A percentile compares a stretch with the other conserved stretches of the same genome.
Evolutionary conservation across 768 basidiomycete genomes (phyloP).

Genomic region (Baorangia bicolor): DNA sequence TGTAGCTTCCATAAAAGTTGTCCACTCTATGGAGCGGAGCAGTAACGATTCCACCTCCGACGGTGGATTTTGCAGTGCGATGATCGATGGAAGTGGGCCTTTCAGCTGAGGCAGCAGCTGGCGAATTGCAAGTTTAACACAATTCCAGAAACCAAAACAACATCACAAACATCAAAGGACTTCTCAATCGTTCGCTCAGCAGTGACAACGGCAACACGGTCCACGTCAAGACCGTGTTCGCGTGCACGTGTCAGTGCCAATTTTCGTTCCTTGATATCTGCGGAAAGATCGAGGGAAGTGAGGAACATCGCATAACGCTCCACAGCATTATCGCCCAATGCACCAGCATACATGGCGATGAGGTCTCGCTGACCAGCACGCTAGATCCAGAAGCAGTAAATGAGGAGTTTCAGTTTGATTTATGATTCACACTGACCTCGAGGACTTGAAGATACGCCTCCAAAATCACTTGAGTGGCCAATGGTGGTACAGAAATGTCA

Average conservation of each 20-base stretch:
- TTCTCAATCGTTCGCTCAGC: constrained; percentile 77
- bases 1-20: constrained; percentile 73
- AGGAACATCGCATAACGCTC: constrained; percentile 92
- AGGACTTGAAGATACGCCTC: constrained; percentile 88
- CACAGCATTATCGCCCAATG: constrained; percentile 86
- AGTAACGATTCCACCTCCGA: constrained; percentile 62
- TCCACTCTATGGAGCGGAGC: constrained; percentile 92
- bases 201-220: constrained; percentile 74
- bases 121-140: constrained; percentile 7
- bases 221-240: constrained; percentile 82
- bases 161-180: constrained; percentile 54
- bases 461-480: constrained; percentile 77
- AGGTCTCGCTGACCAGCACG: constrained; percentile 77
- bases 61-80: constrained; percentile 53
- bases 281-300: constrained; percentile 65
- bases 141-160: constrained; percentile 4
- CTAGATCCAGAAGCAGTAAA: constrained; percentile 32
- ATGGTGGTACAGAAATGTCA: constrained; percentile 66
- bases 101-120: constrained; percentile 54
- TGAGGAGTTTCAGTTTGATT: neutral
- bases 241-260: constrained; percentile 71
- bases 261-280: constrained; percentile 62
- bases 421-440: constrained; percentile 49
- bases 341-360: constrained; percentile 92
- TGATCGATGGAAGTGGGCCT: constrained; percentile 61